Evolutionary conservation across 202 grass and related monocot genomes (phyloP).

Genomic region (Schoenoplectus tabernaemontani): DNA sequence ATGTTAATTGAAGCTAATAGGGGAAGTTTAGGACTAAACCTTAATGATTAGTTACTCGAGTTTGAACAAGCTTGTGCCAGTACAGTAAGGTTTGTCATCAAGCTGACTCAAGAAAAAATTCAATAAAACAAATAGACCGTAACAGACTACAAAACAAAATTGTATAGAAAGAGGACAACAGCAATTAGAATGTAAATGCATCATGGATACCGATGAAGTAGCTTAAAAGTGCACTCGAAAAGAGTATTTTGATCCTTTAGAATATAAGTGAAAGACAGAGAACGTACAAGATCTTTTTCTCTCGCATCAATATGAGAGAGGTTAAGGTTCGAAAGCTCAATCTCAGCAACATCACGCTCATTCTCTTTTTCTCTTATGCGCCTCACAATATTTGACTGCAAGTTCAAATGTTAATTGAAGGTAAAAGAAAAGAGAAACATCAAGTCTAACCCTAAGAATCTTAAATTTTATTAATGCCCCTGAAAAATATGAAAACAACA

Average conservation of each 20-base stretch:
- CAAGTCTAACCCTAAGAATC: background rate
- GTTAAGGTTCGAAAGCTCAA: constrained; percentile 70
- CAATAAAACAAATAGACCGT: background rate
- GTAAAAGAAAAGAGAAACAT: constrained; percentile 1
- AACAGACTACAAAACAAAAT: background rate
- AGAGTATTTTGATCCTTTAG: background rate
- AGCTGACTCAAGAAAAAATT: background rate
- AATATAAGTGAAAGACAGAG: constrained; percentile 3
- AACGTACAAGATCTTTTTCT: constrained; percentile 62
- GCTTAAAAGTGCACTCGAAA: background rate
- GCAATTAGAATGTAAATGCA: constrained; percentile 14
- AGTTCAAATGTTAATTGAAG: constrained; percentile 11
- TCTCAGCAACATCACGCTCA: constrained; percentile 56
- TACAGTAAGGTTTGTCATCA: constrained; percentile 3
- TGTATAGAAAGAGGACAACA: background rate
- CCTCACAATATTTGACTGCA: constrained; percentile 51
- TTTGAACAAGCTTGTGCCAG: background rate
- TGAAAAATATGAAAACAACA: background rate
- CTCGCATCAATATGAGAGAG: constrained; percentile 79
- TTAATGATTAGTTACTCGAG: background rate
- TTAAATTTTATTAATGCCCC: background rate
- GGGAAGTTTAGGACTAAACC: too few relatives aligned
- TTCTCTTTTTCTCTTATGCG: constrained; percentile 81
- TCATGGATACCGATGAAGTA: background rate
- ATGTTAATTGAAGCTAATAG: too few relatives aligned